Evolutionary conservation across 306 rosid genomes (phyloP).

Genomic region (Mimosa pudica): DNA sequence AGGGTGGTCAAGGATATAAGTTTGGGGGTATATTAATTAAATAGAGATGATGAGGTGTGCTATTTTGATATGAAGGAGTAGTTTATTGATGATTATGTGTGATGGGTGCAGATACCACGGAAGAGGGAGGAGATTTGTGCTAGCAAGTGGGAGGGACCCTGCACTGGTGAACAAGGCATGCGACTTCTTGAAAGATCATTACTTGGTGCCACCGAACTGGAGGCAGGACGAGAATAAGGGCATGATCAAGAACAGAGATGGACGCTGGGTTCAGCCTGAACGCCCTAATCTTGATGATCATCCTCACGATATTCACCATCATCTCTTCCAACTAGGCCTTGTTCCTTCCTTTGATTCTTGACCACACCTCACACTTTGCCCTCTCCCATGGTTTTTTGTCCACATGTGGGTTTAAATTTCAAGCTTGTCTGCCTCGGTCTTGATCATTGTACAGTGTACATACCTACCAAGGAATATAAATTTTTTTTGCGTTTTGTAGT

Average conservation of each 20-base stretch:
- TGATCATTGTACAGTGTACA: background rate
- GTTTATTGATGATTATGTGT: background rate
- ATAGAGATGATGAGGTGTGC: background rate
- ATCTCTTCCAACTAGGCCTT: constrained; percentile 51
- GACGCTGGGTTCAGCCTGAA: constrained; percentile 84
- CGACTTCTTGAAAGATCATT: constrained; percentile 77
- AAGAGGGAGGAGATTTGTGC: constrained; percentile 66
- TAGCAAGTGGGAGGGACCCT: constrained; percentile 80
- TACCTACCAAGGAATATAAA: background rate
- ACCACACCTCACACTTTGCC: background rate
- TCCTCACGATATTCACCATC: constrained; percentile 56
- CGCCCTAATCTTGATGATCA: constrained; percentile 66
- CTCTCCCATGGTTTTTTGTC: background rate
- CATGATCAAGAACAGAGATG: constrained; percentile 64
- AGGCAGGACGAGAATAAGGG: constrained; percentile 86
- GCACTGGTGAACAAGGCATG: constrained; percentile 80
- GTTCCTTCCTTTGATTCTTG: constrained; percentile 30
- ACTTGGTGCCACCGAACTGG: constrained; percentile 85
- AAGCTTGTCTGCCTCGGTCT: background rate
- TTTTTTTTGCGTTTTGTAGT: background rate
- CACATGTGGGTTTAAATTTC: background rate
- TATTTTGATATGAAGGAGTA: background rate
- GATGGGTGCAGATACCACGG: constrained; percentile 69
- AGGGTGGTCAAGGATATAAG: background rate
- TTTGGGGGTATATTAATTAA: background rate